phyloP scores from a whole-genome alignment of 805 yeast species.

The Geotrichum ghanense region DNA sequence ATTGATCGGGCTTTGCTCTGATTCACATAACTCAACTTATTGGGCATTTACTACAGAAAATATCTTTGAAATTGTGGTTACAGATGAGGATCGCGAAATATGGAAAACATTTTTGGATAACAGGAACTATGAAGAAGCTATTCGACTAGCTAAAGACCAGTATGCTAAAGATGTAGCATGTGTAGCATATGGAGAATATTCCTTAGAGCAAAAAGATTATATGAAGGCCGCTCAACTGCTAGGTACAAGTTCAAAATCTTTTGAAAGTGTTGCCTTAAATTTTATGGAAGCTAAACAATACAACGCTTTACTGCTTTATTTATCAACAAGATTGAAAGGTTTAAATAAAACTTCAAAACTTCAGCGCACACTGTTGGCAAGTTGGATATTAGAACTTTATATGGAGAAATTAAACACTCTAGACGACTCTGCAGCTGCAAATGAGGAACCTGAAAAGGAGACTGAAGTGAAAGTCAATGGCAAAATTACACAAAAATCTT shows the following conservation, averaged over 20 bases:
- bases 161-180: conserved; percentile 34
- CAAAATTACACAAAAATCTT: conserved; percentile 20
- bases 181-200: conserved; percentile 42
- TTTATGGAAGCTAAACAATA: conserved; percentile 34
- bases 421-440: conserved; percentile 27
- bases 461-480: conserved; percentile 15
- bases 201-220: conserved; percentile 25
- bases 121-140: conserved; percentile 54
- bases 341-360: conserved; percentile 20
- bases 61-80: conserved; percentile 62
- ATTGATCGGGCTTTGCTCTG: conserved; percentile 39
- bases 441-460: background rate
- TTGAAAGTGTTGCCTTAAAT: conserved; percentile 56
- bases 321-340: conserved; percentile 31
- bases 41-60: conserved; percentile 60
- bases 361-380: conserved; percentile 43
- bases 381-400: conserved; percentile 55
- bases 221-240: conserved; percentile 38
- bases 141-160: conserved; percentile 31
- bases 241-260: conserved; percentile 52
- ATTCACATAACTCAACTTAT: conserved; percentile 41
- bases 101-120: conserved; percentile 55
- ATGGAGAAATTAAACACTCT: conserved; percentile 35
- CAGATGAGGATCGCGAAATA: conserved; percentile 58
- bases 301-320: conserved; percentile 36